Conservation (phyloP, 306 rosid species). For the Mimosa bimucronata region DNA sequence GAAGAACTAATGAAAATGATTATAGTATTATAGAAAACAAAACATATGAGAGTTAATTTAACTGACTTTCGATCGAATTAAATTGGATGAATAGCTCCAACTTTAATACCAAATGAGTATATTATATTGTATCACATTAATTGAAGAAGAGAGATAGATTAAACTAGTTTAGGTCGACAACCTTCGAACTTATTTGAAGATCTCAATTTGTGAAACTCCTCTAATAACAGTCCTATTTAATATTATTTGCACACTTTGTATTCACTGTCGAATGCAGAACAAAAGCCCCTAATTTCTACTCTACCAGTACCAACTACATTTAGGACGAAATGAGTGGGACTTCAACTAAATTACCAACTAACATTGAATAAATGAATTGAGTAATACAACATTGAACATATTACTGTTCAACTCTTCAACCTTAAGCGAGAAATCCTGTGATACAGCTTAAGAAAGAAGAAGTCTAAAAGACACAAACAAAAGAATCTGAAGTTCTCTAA, state of each 20-base stretch:
- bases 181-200: background rate
- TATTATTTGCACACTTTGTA: background rate
- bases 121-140: too few species aligned
- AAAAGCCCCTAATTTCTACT: background rate
- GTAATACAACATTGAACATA: slow-evolving; percentile 42
- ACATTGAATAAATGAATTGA: slow-evolving; percentile 3
- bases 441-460: background rate
- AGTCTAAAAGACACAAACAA: background rate
- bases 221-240: background rate
- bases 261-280: background rate
- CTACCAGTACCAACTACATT: background rate
- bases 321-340: background rate
- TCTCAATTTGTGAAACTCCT: background rate
- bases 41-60: too few species aligned
- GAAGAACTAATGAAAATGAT: too few species aligned
- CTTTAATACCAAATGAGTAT: too few species aligned
- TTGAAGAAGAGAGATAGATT: too few species aligned
- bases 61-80: too few species aligned
- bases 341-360: background rate
- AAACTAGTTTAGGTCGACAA: too few species aligned
- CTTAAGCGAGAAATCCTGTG: background rate
- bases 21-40: too few species aligned
- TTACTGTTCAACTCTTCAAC: slow-evolving; percentile 38
- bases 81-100: too few species aligned
- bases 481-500: background rate